These are phyloP conservation scores for Aspergillus conjunctus DNA, from an alignment of 495 filamentous ascomycete species.

Conservation along the genomic window DNA sequence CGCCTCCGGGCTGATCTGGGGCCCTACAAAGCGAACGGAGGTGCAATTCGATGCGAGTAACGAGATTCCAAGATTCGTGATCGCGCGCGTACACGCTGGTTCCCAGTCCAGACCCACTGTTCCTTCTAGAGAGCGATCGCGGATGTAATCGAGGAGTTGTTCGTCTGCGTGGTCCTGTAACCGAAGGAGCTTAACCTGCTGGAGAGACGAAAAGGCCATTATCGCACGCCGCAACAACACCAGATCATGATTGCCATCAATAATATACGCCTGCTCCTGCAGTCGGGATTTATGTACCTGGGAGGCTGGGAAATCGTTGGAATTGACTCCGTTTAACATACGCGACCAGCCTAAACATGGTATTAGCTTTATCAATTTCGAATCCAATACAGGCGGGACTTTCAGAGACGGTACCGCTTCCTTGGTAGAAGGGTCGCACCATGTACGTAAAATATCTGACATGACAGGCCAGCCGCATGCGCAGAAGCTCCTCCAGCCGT, in stretches of 20 bases:
- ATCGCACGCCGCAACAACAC: conserved; percentile 56
- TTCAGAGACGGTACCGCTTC: conserved; percentile 46
- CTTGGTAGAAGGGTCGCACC: conserved; percentile 68
- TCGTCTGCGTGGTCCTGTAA: conserved; percentile 62
- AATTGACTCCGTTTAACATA: conserved; percentile 27
- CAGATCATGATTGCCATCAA: conserved; percentile 34
- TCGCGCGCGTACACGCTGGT: conserved; percentile 62
- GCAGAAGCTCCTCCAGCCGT: conserved; percentile 52
- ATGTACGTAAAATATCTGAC: conserved; percentile 72
- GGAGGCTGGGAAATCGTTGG: conserved; percentile 26
- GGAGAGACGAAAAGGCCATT: conserved; percentile 58
- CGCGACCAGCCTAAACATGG: conserved; percentile 36
- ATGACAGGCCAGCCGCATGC: conserved; percentile 59
- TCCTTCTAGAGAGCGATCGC: conserved; percentile 27
- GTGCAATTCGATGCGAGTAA: conserved; percentile 56
- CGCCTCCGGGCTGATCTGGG: conserved; percentile 64
- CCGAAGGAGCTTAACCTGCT: conserved; percentile 67
- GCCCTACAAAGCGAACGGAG: conserved; percentile 62
- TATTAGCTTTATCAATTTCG: conserved; percentile 26
- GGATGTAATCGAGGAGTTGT: conserved; percentile 46
- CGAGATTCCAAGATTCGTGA: conserved; percentile 58
- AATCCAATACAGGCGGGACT: conserved; percentile 7
- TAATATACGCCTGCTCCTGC: conserved; percentile 35
- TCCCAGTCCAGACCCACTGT: conserved; percentile 59
- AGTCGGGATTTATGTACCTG: conserved; percentile 37